Evolutionary conservation across 495 filamentous ascomycete species (phyloP).

Genomic region (Entonaema liquescens): DNA sequence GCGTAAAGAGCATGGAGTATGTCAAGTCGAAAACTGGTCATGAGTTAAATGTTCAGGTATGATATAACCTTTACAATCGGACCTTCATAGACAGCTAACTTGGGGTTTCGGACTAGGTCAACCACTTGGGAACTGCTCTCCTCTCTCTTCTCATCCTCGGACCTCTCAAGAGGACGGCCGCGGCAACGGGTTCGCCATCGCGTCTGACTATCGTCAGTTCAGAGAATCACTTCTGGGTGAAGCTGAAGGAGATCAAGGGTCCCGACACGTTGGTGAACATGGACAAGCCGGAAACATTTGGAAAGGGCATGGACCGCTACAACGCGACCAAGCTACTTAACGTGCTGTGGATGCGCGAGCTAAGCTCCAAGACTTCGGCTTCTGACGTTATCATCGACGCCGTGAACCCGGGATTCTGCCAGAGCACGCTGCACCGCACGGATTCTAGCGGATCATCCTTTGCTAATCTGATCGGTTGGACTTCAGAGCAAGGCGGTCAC

Average conservation of each 20-base stretch:
- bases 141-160: slow-evolving; percentile 26
- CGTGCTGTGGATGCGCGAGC: slow-evolving; percentile 36
- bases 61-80: background rate
- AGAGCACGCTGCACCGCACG: slow-evolving; percentile 25
- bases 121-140: slow-evolving; percentile 30
- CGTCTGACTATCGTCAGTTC: slow-evolving; percentile 28
- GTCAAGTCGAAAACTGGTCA: slow-evolving; percentile 24
- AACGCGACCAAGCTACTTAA: slow-evolving; percentile 29
- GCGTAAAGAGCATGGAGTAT: slow-evolving; percentile 28
- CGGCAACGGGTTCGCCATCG: background rate
- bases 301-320: slow-evolving; percentile 34
- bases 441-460: slow-evolving; percentile 18
- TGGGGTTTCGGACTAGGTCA: background rate
- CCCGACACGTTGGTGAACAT: slow-evolving; percentile 1
- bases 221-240: slow-evolving; percentile 27
- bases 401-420: slow-evolving; percentile 37
- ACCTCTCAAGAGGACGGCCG: slow-evolving; percentile 20
- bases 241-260: slow-evolving; percentile 14
- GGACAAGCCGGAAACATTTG: slow-evolving; percentile 7
- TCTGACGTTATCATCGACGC: slow-evolving; percentile 26
- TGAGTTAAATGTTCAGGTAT: slow-evolving; percentile 28
- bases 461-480: slow-evolving; percentile 28
- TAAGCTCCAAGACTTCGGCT: slow-evolving; percentile 4
- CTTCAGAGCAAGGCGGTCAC: slow-evolving; percentile 24
- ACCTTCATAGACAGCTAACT: background rate